These are phyloP conservation scores for Elsinoe necatrix DNA, from an alignment of 2,329 filamentous ascomycete genomes.

Conservation along the genomic window DNA sequence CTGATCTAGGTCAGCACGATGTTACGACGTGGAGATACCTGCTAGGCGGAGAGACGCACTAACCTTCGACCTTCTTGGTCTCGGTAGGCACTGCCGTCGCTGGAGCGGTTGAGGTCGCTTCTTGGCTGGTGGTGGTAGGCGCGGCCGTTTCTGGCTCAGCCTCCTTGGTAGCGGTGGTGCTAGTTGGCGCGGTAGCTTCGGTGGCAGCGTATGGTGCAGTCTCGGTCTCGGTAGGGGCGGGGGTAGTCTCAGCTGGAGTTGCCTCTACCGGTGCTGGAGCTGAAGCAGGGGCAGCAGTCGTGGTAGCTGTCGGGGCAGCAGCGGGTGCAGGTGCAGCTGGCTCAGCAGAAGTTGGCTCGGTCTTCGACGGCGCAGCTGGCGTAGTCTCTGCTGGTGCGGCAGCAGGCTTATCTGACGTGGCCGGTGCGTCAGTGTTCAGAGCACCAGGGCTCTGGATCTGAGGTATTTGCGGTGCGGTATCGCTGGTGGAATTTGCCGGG, in stretches of 20 bases:
- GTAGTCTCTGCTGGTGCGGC: constrained; percentile 11
- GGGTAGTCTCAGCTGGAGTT: constrained; percentile 6
- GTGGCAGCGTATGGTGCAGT: background rate
- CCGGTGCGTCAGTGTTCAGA: background rate
- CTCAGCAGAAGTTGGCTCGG: constrained; percentile 17
- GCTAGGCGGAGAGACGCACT: constrained; percentile 20
- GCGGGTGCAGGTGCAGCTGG: constrained; percentile 11
- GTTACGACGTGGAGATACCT: constrained; percentile 21
- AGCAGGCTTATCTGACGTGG: constrained; percentile 11
- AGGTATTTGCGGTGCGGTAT: constrained; percentile 11
- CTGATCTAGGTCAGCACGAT: constrained; percentile 16
- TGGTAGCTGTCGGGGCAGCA: background rate
- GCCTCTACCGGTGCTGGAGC: background rate
- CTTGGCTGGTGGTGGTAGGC: background rate
- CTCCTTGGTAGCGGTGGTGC: background rate
- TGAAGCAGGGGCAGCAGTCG: background rate
- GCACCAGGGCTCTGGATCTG: constrained; percentile 13
- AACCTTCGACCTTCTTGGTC: constrained; percentile 15
- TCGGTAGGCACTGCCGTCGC: background rate
- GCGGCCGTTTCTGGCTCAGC: constrained; percentile 1
- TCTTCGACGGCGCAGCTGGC: constrained; percentile 16
- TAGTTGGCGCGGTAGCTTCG: background rate
- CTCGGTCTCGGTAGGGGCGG: constrained; percentile 8
- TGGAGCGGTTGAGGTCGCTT: background rate
- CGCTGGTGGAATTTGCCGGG: background rate